Conservation (phyloP, 2,329 filamentous ascomycete species). For the Ophiocordyceps australis region DNA sequence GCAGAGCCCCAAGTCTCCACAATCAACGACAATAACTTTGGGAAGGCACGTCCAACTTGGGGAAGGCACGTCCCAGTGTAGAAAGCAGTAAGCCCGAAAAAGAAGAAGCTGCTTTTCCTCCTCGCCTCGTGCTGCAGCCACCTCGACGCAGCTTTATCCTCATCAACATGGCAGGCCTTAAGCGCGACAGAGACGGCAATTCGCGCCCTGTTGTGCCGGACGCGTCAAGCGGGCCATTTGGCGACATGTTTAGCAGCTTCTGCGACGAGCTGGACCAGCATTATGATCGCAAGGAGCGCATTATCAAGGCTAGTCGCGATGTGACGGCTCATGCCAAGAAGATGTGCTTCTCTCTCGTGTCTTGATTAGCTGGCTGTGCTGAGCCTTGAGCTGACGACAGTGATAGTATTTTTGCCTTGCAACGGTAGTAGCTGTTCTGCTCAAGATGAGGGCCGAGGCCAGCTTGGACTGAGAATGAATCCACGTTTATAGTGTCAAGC, state of each 20-base stretch:
- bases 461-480: too few relatives aligned
- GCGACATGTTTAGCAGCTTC: conserved; percentile 71
- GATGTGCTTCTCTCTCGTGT: conserved; percentile 57
- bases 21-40: too few relatives aligned
- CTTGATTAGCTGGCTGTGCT: too few relatives aligned
- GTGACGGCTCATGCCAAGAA: conserved; percentile 94
- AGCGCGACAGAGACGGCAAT: conserved; percentile 35
- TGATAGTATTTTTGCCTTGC: conserved; percentile 18
- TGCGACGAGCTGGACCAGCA: conserved; percentile 83
- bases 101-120: too few relatives aligned
- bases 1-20: too few relatives aligned
- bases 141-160: too few relatives aligned
- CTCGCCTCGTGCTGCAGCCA: too few relatives aligned
- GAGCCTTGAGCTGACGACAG: background rate
- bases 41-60: too few relatives aligned
- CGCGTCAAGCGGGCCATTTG: conserved; percentile 25
- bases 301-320: conserved; percentile 82
- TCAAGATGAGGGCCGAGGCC: too few relatives aligned
- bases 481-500: conserved; percentile 38
- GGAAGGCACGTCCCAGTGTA: too few relatives aligned
- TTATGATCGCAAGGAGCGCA: conserved; percentile 76
- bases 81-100: too few relatives aligned
- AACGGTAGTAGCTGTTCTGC: conserved; percentile 18
- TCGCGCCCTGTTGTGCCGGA: conserved; percentile 13
- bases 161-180: conserved; percentile 25